Percentiles rank a stretch among this genome's conserved stretches.
Evolutionary conservation across 2,329 filamentous ascomycete species (phyloP).

Genomic region (Tolypocladium tundrense): DNA sequence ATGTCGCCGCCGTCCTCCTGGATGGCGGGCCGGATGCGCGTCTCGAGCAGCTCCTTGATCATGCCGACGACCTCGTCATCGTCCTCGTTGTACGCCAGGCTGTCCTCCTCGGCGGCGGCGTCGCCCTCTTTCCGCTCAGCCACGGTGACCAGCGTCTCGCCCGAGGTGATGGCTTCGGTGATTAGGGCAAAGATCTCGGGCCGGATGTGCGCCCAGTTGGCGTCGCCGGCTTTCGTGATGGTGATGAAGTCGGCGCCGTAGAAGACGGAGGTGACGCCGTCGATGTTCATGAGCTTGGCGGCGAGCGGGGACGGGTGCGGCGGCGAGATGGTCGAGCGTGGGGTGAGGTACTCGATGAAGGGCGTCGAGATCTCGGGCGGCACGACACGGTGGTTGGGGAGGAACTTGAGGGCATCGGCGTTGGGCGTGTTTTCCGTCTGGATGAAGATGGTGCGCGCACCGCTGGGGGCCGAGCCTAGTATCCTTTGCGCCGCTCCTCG

Average conservation of each 20-base stretch:
- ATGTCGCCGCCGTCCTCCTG: conserved; percentile 98
- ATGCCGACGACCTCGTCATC: conserved; percentile 93
- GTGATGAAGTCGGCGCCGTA: conserved; percentile 96
- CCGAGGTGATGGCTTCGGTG: conserved; percentile 80
- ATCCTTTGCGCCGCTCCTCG: background rate
- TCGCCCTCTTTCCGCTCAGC: conserved; percentile 50
- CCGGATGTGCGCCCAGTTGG: conserved; percentile 89
- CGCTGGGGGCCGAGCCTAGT: conserved; percentile 9
- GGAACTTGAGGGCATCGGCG: conserved; percentile 90
- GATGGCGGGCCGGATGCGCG: conserved; percentile 86
- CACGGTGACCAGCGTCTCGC: conserved; percentile 69
- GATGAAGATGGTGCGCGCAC: conserved; percentile 79
- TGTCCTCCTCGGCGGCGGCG: conserved; percentile 45
- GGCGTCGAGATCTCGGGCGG: conserved; percentile 62
- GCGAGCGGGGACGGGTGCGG: conserved; percentile 88
- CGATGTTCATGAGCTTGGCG: conserved; percentile 81
- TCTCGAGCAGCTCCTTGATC: conserved; percentile 97
- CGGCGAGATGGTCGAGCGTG: conserved; percentile 77
- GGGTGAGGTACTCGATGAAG: conserved; percentile 86
- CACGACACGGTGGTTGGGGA: conserved; percentile 79
- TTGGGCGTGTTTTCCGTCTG: conserved; percentile 95
- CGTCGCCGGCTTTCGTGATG: conserved; percentile 78
- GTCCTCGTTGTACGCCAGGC: conserved; percentile 74
- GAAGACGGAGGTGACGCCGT: conserved; percentile 90
- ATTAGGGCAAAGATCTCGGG: conserved; percentile 93